These are phyloP conservation scores for Eucalyptus fibrosa DNA, from an alignment of 345 rosid genomes.

Conservation along the genomic window DNA sequence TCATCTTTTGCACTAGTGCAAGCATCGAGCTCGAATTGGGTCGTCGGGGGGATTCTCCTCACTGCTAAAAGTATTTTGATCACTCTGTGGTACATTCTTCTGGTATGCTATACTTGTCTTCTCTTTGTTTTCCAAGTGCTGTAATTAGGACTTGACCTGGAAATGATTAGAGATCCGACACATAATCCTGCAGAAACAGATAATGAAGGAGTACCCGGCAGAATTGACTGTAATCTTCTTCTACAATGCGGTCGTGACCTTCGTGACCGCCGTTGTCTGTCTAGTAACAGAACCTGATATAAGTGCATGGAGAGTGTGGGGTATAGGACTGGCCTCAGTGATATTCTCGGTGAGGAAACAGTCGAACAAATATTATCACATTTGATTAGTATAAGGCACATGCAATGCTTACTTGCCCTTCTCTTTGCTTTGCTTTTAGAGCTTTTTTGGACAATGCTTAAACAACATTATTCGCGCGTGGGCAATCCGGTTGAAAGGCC, in stretches of 20 bases:
- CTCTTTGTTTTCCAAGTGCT: neutral
- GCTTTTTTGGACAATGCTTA: neutral
- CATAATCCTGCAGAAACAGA: neutral
- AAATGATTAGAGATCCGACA: neutral
- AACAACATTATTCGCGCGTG: neutral
- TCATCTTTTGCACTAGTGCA: neutral
- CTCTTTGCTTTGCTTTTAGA: neutral
- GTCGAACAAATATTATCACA: neutral
- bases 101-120: neutral
- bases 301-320: neutral
- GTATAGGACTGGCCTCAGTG: neutral
- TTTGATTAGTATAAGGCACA: neutral
- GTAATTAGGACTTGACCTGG: neutral
- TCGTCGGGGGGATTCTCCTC: conserved; percentile 27
- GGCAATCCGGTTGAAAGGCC: neutral
- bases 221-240: conserved; percentile 18
- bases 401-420: neutral
- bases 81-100: conserved; percentile 10
- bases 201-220: neutral
- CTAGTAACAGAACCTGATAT: neutral
- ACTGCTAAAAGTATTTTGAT: conserved; percentile 3
- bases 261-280: conserved; percentile 3
- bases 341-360: neutral
- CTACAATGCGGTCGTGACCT: conserved; percentile 5
- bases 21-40: conserved; percentile 29